Conservation (phyloP, 352 stramenopile genomes). For the Plasmopara muralis region DNA sequence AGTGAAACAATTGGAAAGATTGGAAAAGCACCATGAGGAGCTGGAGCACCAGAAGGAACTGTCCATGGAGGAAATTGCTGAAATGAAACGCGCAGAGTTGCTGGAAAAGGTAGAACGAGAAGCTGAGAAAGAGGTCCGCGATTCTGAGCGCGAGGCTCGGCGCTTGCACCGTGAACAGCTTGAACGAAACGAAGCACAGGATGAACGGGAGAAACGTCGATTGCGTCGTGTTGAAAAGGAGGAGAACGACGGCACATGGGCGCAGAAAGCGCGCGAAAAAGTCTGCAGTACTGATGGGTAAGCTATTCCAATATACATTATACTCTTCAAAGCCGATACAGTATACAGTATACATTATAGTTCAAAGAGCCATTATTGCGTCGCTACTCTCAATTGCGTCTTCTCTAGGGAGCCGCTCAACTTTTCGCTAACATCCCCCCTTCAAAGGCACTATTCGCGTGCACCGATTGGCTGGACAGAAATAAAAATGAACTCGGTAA, state of each 20-base stretch:
- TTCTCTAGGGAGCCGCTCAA: no score
- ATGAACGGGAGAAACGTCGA: conserved; percentile 49
- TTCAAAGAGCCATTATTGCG: no score
- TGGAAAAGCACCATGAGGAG: conserved; percentile 67
- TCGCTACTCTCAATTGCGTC: no score
- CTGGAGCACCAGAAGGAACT: conserved; percentile 48
- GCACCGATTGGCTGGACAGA: no score
- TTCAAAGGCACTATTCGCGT: no score
- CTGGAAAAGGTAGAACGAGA: conserved; percentile 62
- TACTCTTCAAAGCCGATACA: neutral
- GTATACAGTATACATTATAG: neutral
- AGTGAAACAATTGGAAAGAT: conserved; percentile 76
- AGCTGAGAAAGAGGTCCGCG: conserved; percentile 45
- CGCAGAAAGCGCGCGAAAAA: conserved; percentile 38
- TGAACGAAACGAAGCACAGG: conserved; percentile 43
- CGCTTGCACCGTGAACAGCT: conserved; percentile 45
- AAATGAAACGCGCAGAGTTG: conserved; percentile 62
- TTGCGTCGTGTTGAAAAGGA: conserved; percentile 61
- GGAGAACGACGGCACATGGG: conserved; percentile 36
- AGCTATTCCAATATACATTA: neutral
- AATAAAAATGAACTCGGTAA: no score
- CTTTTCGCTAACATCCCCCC: no score
- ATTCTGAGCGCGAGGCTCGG: conserved; percentile 46
- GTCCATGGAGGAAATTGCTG: conserved; percentile 54
- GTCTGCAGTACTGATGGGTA: neutral